These are phyloP conservation scores for Pythium scleroteichum DNA, from an alignment of 352 stramenopile genomes.

Conservation along the genomic window DNA sequence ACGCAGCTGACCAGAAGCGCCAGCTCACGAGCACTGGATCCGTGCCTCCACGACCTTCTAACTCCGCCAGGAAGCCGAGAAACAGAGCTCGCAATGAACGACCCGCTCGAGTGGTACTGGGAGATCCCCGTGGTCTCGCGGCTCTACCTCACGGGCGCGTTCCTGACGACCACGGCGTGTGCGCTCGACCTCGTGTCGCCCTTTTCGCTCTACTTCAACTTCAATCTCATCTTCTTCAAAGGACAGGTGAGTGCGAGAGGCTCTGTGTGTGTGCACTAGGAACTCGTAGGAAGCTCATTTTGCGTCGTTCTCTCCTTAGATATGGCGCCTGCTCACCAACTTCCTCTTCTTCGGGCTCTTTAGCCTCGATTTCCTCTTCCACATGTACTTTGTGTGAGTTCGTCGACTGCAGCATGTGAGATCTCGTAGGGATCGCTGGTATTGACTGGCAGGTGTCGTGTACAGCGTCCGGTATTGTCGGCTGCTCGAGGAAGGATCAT, in stretches of 20 bases:
- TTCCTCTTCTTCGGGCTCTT: constrained; percentile 99
- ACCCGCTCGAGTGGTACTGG: constrained; percentile 96
- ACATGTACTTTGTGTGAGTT: constrained; percentile 99
- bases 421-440: too few relatives aligned
- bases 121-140: constrained; percentile 98
- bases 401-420: too few relatives aligned
- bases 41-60: neutral
- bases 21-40: neutral
- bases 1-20: neutral
- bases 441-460: neutral
- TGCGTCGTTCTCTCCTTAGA: constrained; percentile 35
- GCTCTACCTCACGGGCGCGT: constrained; percentile 97
- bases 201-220: constrained; percentile 95
- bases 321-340: constrained; percentile 97
- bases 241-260: constrained; percentile 80
- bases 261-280: neutral
- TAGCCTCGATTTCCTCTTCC: constrained; percentile 99
- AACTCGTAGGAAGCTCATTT: neutral
- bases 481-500: constrained; percentile 98
- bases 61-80: neutral
- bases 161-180: constrained; percentile 96
- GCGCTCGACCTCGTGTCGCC: constrained; percentile 97
- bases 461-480: constrained; percentile 94
- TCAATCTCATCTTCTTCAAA: constrained; percentile 97
- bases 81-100: constrained; percentile 59